Base-by-base conservation (phyloP, 768 basidiomycete species). In the Amanita jacksonii region DNA sequence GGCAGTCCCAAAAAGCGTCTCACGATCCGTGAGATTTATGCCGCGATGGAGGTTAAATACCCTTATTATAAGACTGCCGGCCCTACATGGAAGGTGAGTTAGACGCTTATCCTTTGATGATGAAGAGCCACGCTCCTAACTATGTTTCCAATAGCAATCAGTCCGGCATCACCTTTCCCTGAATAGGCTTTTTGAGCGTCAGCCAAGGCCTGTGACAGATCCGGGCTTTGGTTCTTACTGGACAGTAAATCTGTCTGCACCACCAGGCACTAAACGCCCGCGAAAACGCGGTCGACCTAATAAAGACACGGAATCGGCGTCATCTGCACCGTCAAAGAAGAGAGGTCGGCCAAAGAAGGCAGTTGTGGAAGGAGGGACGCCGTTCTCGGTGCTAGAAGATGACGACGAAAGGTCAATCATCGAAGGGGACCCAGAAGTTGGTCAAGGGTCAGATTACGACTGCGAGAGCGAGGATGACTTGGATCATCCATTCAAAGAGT, bases 181-280 rank as follows among this genome's bases (percentile, higher is more conserved):
- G 40, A 88, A 88, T 61, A 76, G 84, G 27, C 63, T 89, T 4
- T 89, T 89, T 54, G 86, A 89, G 58, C 74, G 85, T 39, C 83
- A 86, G 52, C 80, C 82, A 15, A 74, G 86, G 39, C 86, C 86
- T 6, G 81, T 83, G 8, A 85, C 85, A 23, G 85, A 88, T 58
- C 86, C 86, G 9, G 86, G 86, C 12, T 86, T 87, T 57, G 86
- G 86, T 16, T 88, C 85, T 8, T 88, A 89, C 56, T 89, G 86
- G 86, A 87, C 85, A 27, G 86, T 89, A n/a, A 88, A 88, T 60
- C 69, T 88, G 16, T 60, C 74, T 38, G 86, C 86, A n/a, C 85
- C 85, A 9, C 85, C 85, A 2, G 86, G 86, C 16, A 88, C 85
- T 1, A 89, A 89, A 62, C 76, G 86, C 46, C 86, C 86, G 33